Evolutionary conservation across 345 rosid genomes (phyloP).

Genomic region (Boechera stricta): DNA sequence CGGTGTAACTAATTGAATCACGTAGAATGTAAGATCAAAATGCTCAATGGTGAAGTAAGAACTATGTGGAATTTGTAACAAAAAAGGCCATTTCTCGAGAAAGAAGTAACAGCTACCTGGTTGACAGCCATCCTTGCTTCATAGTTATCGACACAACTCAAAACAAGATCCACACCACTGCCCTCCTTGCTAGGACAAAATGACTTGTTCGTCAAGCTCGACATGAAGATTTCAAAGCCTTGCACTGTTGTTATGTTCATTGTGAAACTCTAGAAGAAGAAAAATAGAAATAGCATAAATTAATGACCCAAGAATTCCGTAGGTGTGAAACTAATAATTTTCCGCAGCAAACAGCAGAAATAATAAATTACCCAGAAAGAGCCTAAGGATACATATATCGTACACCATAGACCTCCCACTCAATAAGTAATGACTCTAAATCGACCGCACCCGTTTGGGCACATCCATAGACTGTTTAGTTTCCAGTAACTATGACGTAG

Average conservation of each 20-base stretch:
- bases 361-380: neutral
- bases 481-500: slow-evolving; percentile 13
- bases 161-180: slow-evolving; percentile 89
- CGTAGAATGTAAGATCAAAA: slow-evolving; percentile 11
- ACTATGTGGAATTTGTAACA: neutral
- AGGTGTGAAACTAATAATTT: neutral
- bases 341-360: neutral
- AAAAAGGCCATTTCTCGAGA: neutral
- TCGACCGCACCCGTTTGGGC: neutral
- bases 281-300: neutral
- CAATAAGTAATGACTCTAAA: neutral
- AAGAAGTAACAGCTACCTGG: slow-evolving; percentile 63
- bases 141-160: slow-evolving; percentile 96
- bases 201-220: slow-evolving; percentile 72
- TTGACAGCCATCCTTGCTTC: slow-evolving; percentile 98
- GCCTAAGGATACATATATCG: slow-evolving; percentile 3
- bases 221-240: slow-evolving; percentile 89
- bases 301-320: neutral
- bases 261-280: slow-evolving; percentile 73
- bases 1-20: slow-evolving; percentile 3
- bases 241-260: slow-evolving; percentile 88
- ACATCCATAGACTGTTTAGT: neutral
- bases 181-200: slow-evolving; percentile 76
- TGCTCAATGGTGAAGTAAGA: slow-evolving; percentile 11
- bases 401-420: slow-evolving; percentile 15